Conservation (phyloP, 768 basidiomycete genomes). For the Trametopsis cervina region DNA sequence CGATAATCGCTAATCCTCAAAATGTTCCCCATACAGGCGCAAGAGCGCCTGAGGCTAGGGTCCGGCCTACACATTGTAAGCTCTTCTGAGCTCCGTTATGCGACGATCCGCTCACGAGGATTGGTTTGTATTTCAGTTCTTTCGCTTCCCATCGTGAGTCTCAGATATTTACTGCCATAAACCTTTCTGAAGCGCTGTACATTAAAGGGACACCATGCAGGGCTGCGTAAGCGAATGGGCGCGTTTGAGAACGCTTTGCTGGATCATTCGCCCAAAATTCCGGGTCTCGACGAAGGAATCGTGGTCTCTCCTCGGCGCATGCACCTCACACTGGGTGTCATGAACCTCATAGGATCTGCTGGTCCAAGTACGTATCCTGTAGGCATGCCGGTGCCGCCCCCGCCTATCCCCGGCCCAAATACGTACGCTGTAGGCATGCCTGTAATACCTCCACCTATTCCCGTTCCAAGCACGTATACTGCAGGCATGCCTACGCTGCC, state of each 20-base stretch:
- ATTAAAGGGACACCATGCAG: slow-evolving; percentile 29
- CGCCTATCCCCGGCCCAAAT: not conserved
- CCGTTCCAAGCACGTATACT: not conserved
- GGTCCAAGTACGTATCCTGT: not conserved
- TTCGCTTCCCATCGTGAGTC: not conserved
- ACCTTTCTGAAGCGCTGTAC: not conserved
- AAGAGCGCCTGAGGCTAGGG: too few relatives aligned
- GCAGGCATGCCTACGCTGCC: too few relatives aligned
- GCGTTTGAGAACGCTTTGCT: slow-evolving; percentile 26
- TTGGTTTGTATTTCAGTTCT: not conserved
- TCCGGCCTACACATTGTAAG: slow-evolving; percentile 17
- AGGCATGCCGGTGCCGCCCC: not conserved
- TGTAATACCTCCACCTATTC: too few relatives aligned
- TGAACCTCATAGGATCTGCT: slow-evolving; percentile 37
- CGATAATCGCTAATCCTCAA: too few relatives aligned
- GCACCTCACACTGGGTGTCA: slow-evolving; percentile 71
- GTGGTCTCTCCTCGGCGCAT: slow-evolving; percentile 50
- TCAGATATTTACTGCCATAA: not conserved
- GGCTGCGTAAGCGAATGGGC: slow-evolving; percentile 20
- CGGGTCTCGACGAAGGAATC: slow-evolving; percentile 56
- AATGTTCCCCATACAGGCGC: too few relatives aligned
- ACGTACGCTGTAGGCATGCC: not conserved
- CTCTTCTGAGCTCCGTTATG: not conserved
- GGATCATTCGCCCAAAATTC: slow-evolving; percentile 23
- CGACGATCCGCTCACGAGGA: not conserved